These are phyloP conservation scores for Rheum nobile DNA, from an alignment of 148 eudicot genomes.

Conservation along the genomic window DNA sequence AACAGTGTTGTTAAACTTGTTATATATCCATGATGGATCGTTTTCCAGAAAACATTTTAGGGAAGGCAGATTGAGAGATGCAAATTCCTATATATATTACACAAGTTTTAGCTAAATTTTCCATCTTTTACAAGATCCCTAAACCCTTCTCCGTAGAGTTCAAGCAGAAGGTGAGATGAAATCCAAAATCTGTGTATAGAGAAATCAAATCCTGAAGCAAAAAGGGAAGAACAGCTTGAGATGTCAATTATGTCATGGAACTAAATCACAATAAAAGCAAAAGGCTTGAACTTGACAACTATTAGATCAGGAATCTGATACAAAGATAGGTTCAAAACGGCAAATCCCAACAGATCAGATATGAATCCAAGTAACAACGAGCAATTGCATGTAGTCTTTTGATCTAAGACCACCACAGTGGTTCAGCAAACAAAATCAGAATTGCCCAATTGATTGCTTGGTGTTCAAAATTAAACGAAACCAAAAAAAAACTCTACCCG, in stretches of 20 bases:
- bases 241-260: not conserved
- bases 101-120: not conserved
- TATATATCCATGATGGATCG: not conserved
- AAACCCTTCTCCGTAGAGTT: not conserved
- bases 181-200: not conserved
- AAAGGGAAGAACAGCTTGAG: not conserved
- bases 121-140: not conserved
- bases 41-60: not conserved
- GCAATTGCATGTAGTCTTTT: not conserved
- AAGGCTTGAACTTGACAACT: not conserved
- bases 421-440: not conserved
- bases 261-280: not conserved
- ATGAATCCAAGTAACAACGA: not conserved
- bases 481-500: not conserved
- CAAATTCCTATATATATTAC: not conserved
- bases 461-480: not conserved
- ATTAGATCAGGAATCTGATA: not conserved
- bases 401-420: not conserved
- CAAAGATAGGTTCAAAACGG: not conserved
- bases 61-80: not conserved
- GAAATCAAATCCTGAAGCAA: not conserved
- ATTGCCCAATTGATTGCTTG: not conserved
- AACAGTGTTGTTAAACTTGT: not conserved
- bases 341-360: not conserved
- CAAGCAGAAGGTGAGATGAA: not conserved